Base-by-base conservation (phyloP, 495 filamentous ascomycete species). In the Aspergillus avenaceus region DNA sequence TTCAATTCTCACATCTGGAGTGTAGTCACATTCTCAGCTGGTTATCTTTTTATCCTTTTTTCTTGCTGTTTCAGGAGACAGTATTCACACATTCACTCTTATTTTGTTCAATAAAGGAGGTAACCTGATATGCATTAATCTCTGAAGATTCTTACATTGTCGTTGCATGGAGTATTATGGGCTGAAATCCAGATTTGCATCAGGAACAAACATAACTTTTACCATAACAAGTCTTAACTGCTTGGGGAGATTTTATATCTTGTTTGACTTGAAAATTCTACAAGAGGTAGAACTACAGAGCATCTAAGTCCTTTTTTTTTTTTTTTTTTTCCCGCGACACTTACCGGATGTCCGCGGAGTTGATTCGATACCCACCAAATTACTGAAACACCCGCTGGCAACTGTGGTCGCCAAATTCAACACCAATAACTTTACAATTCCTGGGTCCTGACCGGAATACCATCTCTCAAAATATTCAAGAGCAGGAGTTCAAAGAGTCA, bases 321-420 rank as follows among this genome's bases (percentile, higher is more conserved):
- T 16, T n/a, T 18, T n/a, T 8, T 13, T 27, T 28, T 31, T 9
- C n/a, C 8, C 24, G 23, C 8, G 22, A n/a, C 14, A 29, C 27
- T 28, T 50, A 31, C 49, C 58, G 58, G 58, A 61, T 57, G 52
- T 34, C 32, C 47, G 52, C 54, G 58, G 54, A 50, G 42, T 42
- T 14, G 42, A 45, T 31, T 13, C 41, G 31, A 38, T 14, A 52
- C 49, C 41, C 16, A 38, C 41, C 40, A 38, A 38, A 19, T 16
- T 11, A 38, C 34, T 19, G 25, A 32, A 47, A 18, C 28, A 37
- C 25, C 31, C 23, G 45, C 40, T 34, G 11, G 11, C 3, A 38
- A 21, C 16, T 19, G 34, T n/a, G n/a, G n/a, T n/a, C n/a, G n/a
- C n/a, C n/a, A n/a, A n/a, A n/a, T n/a, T n/a, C n/a, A n/a, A n/a